A percentile compares a stretch with the other conserved stretches of the same genome.
phyloP scores from a whole-genome alignment of 345 rosid species.

The Fremontodendron californicum region DNA sequence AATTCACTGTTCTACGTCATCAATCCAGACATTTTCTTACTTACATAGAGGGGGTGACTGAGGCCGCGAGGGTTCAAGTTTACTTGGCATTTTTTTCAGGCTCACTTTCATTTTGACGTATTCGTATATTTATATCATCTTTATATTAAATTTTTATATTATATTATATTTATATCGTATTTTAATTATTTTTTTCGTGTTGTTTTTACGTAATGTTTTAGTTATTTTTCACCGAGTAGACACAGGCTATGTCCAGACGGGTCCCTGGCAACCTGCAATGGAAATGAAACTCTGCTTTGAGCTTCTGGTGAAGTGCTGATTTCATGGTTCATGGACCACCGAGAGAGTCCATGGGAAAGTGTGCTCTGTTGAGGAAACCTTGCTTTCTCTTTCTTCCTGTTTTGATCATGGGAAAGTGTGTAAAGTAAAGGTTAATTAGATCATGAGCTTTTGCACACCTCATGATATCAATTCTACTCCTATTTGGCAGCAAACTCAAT shows the following conservation, averaged over 20 bases:
- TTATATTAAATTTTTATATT: too few species aligned
- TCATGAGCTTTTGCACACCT: background rate
- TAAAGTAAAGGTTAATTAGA: background rate
- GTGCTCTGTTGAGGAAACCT: background rate
- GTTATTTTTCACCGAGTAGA: background rate
- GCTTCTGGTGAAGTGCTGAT: background rate
- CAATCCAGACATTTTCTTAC: background rate
- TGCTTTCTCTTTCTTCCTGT: background rate
- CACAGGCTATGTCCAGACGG: slow-evolving; percentile 16
- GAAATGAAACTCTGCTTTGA: background rate
- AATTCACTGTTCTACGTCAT: background rate
- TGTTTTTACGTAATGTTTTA: too few species aligned
- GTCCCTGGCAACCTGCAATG: background rate
- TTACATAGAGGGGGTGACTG: background rate
- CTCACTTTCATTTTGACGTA: slow-evolving; percentile 12
- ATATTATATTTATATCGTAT: too few species aligned
- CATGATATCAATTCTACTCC: too few species aligned
- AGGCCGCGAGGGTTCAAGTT: background rate
- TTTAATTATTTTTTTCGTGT: too few species aligned
- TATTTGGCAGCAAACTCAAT: background rate
- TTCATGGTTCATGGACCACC: slow-evolving; percentile 10
- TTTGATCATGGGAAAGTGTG: background rate
- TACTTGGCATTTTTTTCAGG: background rate
- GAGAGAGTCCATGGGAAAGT: slow-evolving; percentile 11
- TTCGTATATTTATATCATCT: too few species aligned